Conservation (phyloP, 2,329 filamentous ascomycete species). For the Aspergillus texensis region DNA sequence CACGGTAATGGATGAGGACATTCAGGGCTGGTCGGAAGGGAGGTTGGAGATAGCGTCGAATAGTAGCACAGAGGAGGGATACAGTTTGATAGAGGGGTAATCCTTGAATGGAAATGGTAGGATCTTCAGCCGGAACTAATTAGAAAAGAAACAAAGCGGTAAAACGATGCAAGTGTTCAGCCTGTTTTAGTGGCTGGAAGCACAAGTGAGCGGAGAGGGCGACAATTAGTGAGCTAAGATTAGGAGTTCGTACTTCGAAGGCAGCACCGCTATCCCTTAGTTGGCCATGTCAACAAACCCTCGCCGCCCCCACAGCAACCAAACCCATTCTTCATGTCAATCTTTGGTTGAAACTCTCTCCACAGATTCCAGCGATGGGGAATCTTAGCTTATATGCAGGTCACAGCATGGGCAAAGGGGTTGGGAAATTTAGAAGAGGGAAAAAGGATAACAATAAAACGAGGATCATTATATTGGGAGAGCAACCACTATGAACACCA, state of each 20-base stretch:
- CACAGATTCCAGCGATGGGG: background rate
- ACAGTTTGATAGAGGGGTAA: conserved; percentile 12
- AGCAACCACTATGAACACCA: background rate
- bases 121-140: conserved; percentile 22
- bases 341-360: background rate
- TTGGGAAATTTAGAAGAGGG: background rate
- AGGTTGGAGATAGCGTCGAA: background rate
- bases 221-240: conserved; percentile 3
- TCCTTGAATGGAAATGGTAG: conserved; percentile 20
- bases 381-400: background rate
- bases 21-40: conserved; percentile 28
- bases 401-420: background rate
- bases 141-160: conserved; percentile 9
- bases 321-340: background rate
- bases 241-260: conserved; percentile 2
- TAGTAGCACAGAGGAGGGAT: conserved; percentile 4
- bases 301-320: conserved; percentile 29
- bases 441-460: background rate
- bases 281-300: conserved; percentile 25
- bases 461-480: background rate
- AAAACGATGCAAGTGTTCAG: background rate
- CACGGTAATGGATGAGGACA: conserved; percentile 28
- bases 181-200: conserved; percentile 3
- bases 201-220: conserved; percentile 2
- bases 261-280: conserved; percentile 3